These are phyloP conservation scores for Eucalyptus melliodora DNA, from an alignment of 345 rosid species.

Conservation along the genomic window DNA sequence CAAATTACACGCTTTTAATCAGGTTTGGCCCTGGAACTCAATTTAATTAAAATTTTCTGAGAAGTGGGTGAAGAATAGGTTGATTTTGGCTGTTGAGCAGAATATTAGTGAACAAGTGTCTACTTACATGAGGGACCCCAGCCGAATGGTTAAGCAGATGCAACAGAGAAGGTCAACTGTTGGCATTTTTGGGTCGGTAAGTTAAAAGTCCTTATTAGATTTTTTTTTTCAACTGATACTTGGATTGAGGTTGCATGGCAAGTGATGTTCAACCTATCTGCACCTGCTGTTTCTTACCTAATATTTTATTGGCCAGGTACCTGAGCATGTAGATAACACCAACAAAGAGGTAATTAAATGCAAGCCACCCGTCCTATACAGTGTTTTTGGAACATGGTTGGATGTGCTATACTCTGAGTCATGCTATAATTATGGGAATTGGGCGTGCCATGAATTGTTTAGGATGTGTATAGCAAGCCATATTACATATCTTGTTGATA, in stretches of 20 bases:
- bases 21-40: slow-evolving; percentile 31
- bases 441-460: neutral
- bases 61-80: neutral
- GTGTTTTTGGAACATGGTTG: neutral
- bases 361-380: neutral
- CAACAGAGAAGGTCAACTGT: slow-evolving; percentile 60
- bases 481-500: neutral
- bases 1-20: slow-evolving; percentile 89
- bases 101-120: slow-evolving; percentile 89
- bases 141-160: slow-evolving; percentile 96
- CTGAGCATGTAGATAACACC: slow-evolving; percentile 3
- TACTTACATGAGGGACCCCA: slow-evolving; percentile 85
- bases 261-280: neutral
- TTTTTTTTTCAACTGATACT: neutral
- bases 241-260: neutral
- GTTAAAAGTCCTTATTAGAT: neutral
- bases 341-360: slow-evolving; percentile 31
- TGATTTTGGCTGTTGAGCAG: slow-evolving; percentile 16
- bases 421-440: neutral
- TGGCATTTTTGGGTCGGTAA: slow-evolving; percentile 67
- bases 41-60: neutral
- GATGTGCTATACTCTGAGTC: neutral
- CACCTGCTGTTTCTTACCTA: neutral
- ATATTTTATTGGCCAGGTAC: slow-evolving; percentile 10
- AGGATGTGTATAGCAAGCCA: neutral